Base-by-base conservation (phyloP, 345 rosid species). In the Geranium rotundifolium region DNA sequence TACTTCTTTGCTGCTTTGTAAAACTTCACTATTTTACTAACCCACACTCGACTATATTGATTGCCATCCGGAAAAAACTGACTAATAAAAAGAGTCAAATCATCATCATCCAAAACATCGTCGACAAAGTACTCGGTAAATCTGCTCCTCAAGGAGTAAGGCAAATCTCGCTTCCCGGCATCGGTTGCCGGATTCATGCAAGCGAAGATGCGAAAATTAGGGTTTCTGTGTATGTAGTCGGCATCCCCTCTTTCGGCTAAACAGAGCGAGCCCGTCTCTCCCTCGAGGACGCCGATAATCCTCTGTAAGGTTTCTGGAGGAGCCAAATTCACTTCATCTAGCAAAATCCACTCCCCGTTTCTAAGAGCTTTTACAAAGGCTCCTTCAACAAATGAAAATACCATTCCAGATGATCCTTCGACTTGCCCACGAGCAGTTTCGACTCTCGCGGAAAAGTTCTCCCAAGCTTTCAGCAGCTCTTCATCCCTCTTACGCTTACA, bases 101-200 rank as follows among this genome's bases (percentile, higher is more conserved):
- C 98, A 41, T 76, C 80, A 72, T 81, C 89, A 72, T 78, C 86
- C 66, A 89, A 63, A 46, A 80, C 73, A 63, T 92, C 98, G 78
- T 90, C 91, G 64, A 92, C 91, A 81, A 83, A 85, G 68, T 81
- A 87, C 75, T 90, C 95, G 1, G 97, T 85, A 77, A 92, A 92
- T 72, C 98, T 81, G 79, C 93, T 79, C 34, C 85, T 81, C 59
- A 92, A 62, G 52, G 91, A 75, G 69, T 75, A 76, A 2, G 96
- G 91, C 75, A 92, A 80, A 63, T 92, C 98, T 62, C 96, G 76
- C 77, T 92, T 92, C 65, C 98, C 98, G 69, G 98, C 97, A 84
- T 92, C 98, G 57, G 93, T 92, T 73, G 97, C 98, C 20, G 98
- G 98, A 79, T 92, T 92, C 98, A 92, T 92, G 62, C 98, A 89